Conservation (phyloP, 345 rosid species). For the Mangifera indica region DNA sequence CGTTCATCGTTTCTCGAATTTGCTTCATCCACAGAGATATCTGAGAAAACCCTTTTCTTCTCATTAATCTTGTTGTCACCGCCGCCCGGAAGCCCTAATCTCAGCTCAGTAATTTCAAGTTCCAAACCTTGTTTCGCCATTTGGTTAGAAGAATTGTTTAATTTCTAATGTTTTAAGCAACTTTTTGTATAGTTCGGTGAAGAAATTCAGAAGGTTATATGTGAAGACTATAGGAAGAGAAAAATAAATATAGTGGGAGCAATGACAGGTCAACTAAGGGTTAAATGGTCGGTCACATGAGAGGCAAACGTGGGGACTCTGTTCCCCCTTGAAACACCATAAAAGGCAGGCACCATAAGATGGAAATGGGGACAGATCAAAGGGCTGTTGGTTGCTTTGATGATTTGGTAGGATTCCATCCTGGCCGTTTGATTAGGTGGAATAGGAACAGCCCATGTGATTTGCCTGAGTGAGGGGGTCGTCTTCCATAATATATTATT, state of each 20-base stretch:
- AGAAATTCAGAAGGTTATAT: slow-evolving; percentile 10
- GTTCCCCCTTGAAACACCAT: slow-evolving; percentile 30
- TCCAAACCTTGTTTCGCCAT: slow-evolving; percentile 58
- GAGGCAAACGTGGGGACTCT: slow-evolving; percentile 54
- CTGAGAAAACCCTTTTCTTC: slow-evolving; percentile 78
- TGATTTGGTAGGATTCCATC: slow-evolving; percentile 35
- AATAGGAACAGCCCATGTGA: slow-evolving; percentile 53
- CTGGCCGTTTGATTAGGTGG: slow-evolving; percentile 42
- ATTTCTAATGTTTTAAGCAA: not conserved
- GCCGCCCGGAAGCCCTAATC: slow-evolving; percentile 68
- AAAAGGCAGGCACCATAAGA: slow-evolving; percentile 42
- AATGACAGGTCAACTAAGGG: slow-evolving; percentile 48
- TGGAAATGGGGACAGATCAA: slow-evolving; percentile 50
- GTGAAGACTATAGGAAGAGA: not conserved
- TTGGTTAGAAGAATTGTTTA: not conserved
- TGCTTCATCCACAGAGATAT: slow-evolving; percentile 35
- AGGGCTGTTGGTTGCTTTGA: slow-evolving; percentile 27
- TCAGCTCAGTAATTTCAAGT: slow-evolving; percentile 82
- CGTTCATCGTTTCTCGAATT: slow-evolving; percentile 24
- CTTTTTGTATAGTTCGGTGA: not conserved
- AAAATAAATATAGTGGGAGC: slow-evolving; percentile 37
- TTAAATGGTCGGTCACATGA: slow-evolving; percentile 67
- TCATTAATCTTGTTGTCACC: slow-evolving; percentile 29
- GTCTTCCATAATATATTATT: slow-evolving; percentile 17
- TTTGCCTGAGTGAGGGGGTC: slow-evolving; percentile 40